Conservation (phyloP, 306 rosid genomes). For the Crotalaria pallida region DNA sequence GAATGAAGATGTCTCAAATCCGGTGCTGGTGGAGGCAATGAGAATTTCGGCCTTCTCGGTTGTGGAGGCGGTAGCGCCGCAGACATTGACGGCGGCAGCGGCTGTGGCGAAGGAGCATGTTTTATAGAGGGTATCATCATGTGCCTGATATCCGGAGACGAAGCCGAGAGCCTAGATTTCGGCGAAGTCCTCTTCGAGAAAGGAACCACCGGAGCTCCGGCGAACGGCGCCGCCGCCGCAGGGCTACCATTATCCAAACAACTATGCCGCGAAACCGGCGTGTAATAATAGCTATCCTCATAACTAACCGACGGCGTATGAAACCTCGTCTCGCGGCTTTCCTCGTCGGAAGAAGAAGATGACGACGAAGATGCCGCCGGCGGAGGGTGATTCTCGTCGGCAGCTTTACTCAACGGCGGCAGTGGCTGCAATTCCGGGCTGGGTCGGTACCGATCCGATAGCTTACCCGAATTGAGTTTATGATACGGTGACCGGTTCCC, state of each 20-base stretch:
- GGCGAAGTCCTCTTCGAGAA: slow-evolving; percentile 81
- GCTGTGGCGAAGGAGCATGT: slow-evolving; percentile 19
- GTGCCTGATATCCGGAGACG: slow-evolving; percentile 36
- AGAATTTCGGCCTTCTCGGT: slow-evolving; percentile 52
- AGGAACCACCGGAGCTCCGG: slow-evolving; percentile 35
- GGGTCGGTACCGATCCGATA: slow-evolving; percentile 70
- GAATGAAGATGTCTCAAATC: slow-evolving; percentile 59
- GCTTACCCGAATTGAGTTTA: slow-evolving; percentile 46
- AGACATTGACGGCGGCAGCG: slow-evolving; percentile 6
- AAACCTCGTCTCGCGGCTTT: slow-evolving; percentile 57
- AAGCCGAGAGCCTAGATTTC: slow-evolving; percentile 51
- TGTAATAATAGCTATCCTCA: slow-evolving; percentile 49
- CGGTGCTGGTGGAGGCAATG: slow-evolving; percentile 67
- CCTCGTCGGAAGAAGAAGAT: slow-evolving; percentile 39
- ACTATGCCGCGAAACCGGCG: slow-evolving; percentile 66
- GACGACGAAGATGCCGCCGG: slow-evolving; percentile 31
- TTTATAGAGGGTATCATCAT: slow-evolving; percentile 24
- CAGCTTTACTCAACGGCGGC: slow-evolving; percentile 48
- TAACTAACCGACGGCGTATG: slow-evolving; percentile 63
- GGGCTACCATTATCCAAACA: slow-evolving; percentile 27
- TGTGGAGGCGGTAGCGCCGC: slow-evolving; percentile 21
- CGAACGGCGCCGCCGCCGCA: slow-evolving; percentile 1
- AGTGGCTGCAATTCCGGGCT: slow-evolving; percentile 94
- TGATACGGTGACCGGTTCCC: slow-evolving; percentile 50
- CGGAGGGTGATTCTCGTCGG: slow-evolving; percentile 40